These are phyloP conservation scores for Blastomyces parvus DNA, from an alignment of 2,329 filamentous ascomycete genomes.

Conservation along the genomic window DNA sequence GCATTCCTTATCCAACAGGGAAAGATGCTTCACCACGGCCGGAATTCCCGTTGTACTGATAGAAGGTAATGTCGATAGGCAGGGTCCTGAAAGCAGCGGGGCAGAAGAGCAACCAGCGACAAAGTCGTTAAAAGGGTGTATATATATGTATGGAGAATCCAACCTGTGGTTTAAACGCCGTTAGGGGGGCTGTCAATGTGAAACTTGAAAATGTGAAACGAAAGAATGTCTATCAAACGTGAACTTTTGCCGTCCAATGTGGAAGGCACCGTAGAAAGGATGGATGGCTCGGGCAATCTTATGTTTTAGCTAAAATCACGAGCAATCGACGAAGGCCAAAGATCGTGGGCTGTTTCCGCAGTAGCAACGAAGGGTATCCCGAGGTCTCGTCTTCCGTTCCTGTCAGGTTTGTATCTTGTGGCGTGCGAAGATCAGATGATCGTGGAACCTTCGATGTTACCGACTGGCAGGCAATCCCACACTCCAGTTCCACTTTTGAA, in stretches of 20 bases:
- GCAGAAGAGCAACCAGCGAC: not conserved
- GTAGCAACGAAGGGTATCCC: too few relatives aligned
- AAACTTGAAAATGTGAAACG: slow-evolving; percentile 2
- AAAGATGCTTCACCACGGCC: not conserved
- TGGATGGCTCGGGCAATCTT: not conserved
- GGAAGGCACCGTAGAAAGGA: not conserved
- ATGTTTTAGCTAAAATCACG: not conserved
- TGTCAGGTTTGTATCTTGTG: not conserved
- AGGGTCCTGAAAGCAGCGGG: not conserved
- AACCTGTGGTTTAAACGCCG: not conserved
- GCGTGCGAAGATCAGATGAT: not conserved
- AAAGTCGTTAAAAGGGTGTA: not conserved
- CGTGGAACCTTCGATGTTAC: not conserved
- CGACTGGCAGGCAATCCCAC: not conserved
- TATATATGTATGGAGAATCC: not conserved
- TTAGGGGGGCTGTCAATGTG: not conserved
- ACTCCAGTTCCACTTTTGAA: not conserved
- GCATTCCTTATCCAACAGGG: not conserved
- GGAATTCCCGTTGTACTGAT: not conserved
- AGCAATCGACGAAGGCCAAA: not conserved
- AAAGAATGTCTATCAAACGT: not conserved
- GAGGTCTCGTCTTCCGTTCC: too few relatives aligned
- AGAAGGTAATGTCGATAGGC: too few relatives aligned
- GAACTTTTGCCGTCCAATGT: not conserved
- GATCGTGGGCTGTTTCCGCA: not conserved